Conservation (phyloP, 306 rosid species). For the Vigna radiata region DNA sequence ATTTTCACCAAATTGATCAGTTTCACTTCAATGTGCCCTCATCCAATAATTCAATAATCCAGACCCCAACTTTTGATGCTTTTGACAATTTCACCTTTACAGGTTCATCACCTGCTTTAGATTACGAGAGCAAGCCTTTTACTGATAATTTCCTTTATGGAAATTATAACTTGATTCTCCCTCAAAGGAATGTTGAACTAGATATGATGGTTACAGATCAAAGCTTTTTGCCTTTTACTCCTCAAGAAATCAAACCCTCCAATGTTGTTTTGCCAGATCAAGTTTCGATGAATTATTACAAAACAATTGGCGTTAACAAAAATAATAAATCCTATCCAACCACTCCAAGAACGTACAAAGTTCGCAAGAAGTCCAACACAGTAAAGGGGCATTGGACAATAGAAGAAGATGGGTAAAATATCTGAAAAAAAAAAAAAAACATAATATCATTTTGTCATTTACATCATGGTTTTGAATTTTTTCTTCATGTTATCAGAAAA, state of each 20-base stretch:
- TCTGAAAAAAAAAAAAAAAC: too few relatives aligned
- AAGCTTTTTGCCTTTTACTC: constrained; percentile 43
- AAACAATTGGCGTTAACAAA: constrained; percentile 47
- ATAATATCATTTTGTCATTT: not conserved
- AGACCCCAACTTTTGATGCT: constrained; percentile 48
- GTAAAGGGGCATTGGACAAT: constrained; percentile 93
- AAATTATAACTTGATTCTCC: constrained; percentile 49
- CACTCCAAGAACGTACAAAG: constrained; percentile 50
- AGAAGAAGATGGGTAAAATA: constrained; percentile 81
- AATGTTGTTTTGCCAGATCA: constrained; percentile 67
- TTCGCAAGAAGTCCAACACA: constrained; percentile 57
- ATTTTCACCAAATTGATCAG: constrained; percentile 54
- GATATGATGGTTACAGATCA: constrained; percentile 51
- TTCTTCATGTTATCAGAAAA: too few relatives aligned
- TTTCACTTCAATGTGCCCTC: constrained; percentile 51
- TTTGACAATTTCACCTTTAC: constrained; percentile 42
- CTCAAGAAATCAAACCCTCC: constrained; percentile 53
- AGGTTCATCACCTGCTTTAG: constrained; percentile 40
- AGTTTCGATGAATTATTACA: constrained; percentile 57
- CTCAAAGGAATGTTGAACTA: constrained; percentile 48
- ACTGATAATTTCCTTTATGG: constrained; percentile 58
- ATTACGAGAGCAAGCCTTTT: constrained; percentile 61
- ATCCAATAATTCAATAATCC: constrained; percentile 46
- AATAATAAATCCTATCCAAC: constrained; percentile 38
- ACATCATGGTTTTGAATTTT: not conserved